These are phyloP conservation scores for Sugiyamaella paludigena DNA, from an alignment of 1,139 yeast species.

Conservation along the genomic window DNA sequence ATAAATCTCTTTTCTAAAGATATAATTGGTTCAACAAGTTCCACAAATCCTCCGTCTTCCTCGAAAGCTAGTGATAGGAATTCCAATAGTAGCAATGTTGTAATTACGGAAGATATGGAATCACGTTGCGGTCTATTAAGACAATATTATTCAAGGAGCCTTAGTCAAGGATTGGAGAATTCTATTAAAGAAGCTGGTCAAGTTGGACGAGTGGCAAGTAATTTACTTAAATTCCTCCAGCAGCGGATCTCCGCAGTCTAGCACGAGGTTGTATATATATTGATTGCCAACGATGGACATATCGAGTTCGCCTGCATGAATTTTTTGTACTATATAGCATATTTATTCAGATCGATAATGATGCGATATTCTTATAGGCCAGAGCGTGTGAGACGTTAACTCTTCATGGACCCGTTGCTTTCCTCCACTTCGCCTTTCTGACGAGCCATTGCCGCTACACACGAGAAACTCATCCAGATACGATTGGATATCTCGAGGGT, in stretches of 20 bases:
- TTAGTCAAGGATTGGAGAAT: slow-evolving; percentile 45
- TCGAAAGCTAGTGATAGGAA: neutral
- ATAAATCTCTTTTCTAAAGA: slow-evolving; percentile 47
- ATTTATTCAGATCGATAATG: no score
- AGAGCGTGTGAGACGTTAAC: no score
- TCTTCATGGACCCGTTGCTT: no score
- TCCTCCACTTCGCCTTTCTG: no score
- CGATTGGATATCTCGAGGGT: no score
- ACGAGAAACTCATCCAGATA: no score
- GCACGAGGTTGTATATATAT: neutral
- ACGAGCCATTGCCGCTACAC: no score
- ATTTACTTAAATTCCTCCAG: slow-evolving; percentile 12
- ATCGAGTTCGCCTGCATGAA: no score
- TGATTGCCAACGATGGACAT: no score
- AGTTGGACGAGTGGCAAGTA: slow-evolving; percentile 57
- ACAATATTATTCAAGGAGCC: slow-evolving; percentile 1
- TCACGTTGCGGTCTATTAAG: slow-evolving; percentile 59
- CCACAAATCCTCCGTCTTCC: slow-evolving; percentile 16
- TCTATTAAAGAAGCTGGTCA: slow-evolving; percentile 74
- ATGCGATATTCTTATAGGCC: no score
- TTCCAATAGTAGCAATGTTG: neutral
- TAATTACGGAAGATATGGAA: slow-evolving; percentile 56
- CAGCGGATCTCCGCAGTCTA: neutral
- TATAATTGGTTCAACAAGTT: neutral
- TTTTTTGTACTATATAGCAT: no score